Percentiles rank a stretch among this genome's conserved stretches.
Evolutionary conservation across 306 rosid species (phyloP).

Genomic region (Delonix regia): DNA sequence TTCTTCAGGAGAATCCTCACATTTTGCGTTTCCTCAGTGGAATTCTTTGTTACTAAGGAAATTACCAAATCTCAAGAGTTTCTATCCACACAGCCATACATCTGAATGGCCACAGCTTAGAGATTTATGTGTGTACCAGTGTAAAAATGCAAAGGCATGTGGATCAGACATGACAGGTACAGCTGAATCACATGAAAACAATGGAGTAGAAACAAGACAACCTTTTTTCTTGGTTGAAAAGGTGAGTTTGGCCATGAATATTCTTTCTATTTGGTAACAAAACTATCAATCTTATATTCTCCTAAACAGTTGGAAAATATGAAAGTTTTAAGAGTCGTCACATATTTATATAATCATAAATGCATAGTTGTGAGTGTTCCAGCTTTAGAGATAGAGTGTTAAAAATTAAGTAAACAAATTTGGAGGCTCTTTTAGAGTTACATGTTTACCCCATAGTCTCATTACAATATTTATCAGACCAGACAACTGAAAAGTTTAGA

Average conservation of each 20-base stretch:
- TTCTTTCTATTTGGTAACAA: not conserved
- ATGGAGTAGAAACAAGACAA: not conserved
- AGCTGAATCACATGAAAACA: not conserved
- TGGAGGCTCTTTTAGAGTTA: too few relatives aligned
- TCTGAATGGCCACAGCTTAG: slow-evolving; percentile 32
- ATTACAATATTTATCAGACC: too few relatives aligned
- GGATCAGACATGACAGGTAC: not conserved
- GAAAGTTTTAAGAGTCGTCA: too few relatives aligned
- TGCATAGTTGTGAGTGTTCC: too few relatives aligned
- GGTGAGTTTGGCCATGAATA: not conserved
- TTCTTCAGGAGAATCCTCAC: not conserved
- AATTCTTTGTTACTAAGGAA: not conserved
- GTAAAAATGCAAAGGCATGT: not conserved
- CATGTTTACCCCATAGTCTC: too few relatives aligned
- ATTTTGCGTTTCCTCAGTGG: slow-evolving; percentile 20
- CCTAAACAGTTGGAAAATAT: too few relatives aligned
- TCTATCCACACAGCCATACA: slow-evolving; percentile 18
- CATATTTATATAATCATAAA: too few relatives aligned
- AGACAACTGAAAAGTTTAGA: too few relatives aligned
- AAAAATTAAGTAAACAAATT: too few relatives aligned
- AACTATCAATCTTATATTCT: not conserved
- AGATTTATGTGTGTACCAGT: accelerated
- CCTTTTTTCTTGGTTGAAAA: not conserved
- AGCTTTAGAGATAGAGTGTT: too few relatives aligned
- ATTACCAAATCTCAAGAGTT: slow-evolving; percentile 7